Evolutionary conservation across 2,329 filamentous ascomycete species (phyloP).

Genomic region (Samsoniella hepiali): DNA sequence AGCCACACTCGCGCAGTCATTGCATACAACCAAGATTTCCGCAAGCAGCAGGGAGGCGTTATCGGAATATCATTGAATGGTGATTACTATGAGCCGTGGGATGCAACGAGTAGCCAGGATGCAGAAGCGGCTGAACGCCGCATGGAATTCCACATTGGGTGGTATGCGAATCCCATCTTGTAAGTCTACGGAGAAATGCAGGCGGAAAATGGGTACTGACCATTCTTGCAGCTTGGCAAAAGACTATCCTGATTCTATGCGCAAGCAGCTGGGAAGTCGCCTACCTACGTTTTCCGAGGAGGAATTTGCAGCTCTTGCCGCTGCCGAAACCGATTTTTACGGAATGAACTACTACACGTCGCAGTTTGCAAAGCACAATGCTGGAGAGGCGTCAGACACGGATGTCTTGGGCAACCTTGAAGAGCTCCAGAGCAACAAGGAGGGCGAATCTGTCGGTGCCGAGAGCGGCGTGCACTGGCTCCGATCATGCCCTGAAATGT

Average conservation of each 20-base stretch:
- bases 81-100: constrained; percentile 38
- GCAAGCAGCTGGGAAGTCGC: constrained; percentile 31
- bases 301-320: constrained; percentile 27
- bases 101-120: constrained; percentile 26
- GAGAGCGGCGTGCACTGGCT: constrained; percentile 35
- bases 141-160: constrained; percentile 39
- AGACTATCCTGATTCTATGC: constrained; percentile 37
- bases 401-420: constrained; percentile 36
- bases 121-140: constrained; percentile 32
- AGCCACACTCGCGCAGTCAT: constrained; percentile 33
- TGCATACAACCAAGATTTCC: constrained; percentile 34
- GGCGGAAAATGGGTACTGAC: neutral
- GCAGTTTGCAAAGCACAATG: constrained; percentile 32
- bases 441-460: constrained; percentile 29
- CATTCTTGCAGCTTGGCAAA: constrained; percentile 23
- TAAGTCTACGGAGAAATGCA: constrained; percentile 20
- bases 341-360: constrained; percentile 42
- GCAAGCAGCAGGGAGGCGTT: constrained; percentile 27
- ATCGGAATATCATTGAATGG: constrained; percentile 39
- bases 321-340: constrained; percentile 34
- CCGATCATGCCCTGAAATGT: constrained; percentile 29
- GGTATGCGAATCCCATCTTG: constrained; percentile 41
- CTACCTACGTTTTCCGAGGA: constrained; percentile 30
- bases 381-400: constrained; percentile 24
- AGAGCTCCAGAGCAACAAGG: constrained; percentile 31